Base-by-base conservation (phyloP, 2,329 filamentous ascomycete species). In the Aspergillus sp. region DNA sequence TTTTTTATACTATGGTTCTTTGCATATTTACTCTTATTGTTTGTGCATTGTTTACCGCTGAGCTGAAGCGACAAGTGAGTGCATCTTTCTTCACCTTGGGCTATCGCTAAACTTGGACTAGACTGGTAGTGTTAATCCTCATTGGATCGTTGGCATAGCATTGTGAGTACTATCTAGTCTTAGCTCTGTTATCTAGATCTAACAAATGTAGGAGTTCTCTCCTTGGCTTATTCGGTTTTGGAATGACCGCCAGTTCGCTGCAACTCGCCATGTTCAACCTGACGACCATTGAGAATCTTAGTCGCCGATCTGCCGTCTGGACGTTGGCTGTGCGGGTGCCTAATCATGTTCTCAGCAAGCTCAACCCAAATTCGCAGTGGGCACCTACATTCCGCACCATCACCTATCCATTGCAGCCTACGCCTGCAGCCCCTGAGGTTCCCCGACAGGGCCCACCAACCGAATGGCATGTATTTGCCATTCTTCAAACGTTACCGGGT, bases 251-350 rank as follows among this genome's bases (percentile, higher is more conserved):
- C 33, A 90, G 83, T 37, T 87, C 87, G 4, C 61, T 85, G 33
- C 80, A 85, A 50, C 83, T 89, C 56, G 77, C 85, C 33, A 67
- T 85, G 37, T 70, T 77, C 42, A 96, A 96, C 59, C 75, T 83
- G 37, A 95, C 90, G 1, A 94, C 89, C 12, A 84, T 98, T 46
- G 93, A 98, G 61, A 79, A 83, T 45, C 72, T 95, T 27, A 77
- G 74, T 51, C 73, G 74, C 44, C 77, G 73, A 48, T 75, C 69
- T 12, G 82, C 79, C 47, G 78, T 82, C 5, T 84, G 86, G 67
- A 81, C 83, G 40, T 70, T 97, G 29, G 90, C 91, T 1, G 79
- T 96, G 5, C 77, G 83, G 26, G 75, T 91, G 12, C 83, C 83
- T 12, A 68, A 68, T 5, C 57, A 67, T 5, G 60, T 72, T 11